Evolutionary conservation across 805 yeast species (phyloP), one percentile per base, ranked within the genome.

Genomic region (Nadsonia fulvescens): DNA sequence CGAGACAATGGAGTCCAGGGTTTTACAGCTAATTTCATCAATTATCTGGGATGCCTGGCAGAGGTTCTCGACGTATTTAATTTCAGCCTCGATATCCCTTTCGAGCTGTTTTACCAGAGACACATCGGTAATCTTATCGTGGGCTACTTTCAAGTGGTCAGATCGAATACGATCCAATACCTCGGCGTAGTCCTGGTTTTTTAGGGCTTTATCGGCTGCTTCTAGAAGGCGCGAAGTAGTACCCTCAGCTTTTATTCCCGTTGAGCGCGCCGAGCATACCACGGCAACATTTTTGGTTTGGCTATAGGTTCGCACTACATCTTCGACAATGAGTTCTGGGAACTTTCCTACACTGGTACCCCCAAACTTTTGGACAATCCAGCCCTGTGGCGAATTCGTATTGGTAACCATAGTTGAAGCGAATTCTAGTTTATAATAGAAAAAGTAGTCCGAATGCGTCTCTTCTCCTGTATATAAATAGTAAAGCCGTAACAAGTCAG

Each of bases 301-400:
- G 18, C 69, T 56, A 44, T 69, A 78, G 12, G 58, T 66, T 42
- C 35, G 32, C 24, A 86, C 77, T 25, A 86, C 81, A 37, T 81
- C 78, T 32, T 76, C 75, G 12, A 79, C 82, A 28, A 86, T 86
- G 36, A 72, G 65, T 27, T 63, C 70, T 5, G 94, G 77, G 49
- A 86, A 83, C 48, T 86, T 86, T 12, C 98, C 98, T 16, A 86
- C 93, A 24, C 89, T 72, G 10, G 98, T 86, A 27, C 98, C 98
- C 26, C 98, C 98, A 42, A 79, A 86, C 51, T 86, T 86, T 50
- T 89, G 96, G 5, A 86, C 76, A 3, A 75, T 49, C 82, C 86
- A 73, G n/a, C n/a, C n/a, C n/a, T n/a, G n/a, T n/a, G n/a, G n/a
- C n/a, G n/a, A n/a, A n/a, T n/a, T n/a, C n/a, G n/a, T n/a, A n/a